Base-by-base conservation (phyloP, 2,329 filamentous ascomycete species). In the Fusarium brevicatenulatum region DNA sequence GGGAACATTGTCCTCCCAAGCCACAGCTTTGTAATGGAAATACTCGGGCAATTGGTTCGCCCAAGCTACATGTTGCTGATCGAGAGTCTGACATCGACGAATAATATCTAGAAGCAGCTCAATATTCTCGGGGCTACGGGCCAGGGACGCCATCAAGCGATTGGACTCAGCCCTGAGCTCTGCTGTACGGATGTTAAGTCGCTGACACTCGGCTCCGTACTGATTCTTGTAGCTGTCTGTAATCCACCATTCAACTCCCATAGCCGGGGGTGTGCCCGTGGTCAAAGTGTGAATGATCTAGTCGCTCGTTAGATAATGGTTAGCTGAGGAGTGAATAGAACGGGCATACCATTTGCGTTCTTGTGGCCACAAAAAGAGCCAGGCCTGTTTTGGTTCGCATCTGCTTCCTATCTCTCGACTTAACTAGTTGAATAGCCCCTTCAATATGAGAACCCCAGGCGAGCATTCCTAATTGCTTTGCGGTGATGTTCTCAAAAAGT, bases 371-470 rank as follows among this genome's bases (percentile, higher is more conserved):
- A 76, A 91, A 91, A 19, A 91, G 83, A 62, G 85, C 83, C 37
- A 87, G 78, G 1, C 89, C 90, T 5, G 84, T 81, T 77, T 85
- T 86, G 19, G 87, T 89, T 46, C 82, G 81, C 15, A 90, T 77
- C 73, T 90, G 88, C 70, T 87, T 85, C 73, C 84, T 86, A 9
- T 89, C 88, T 50, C 90, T 85, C 15, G 86, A 84, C 77, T 87
- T 89, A 59, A 90, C 87, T 4, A 91, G 82, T 71, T 89, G 86
- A 37, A 91, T 86, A n/a, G 90, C 90, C 7, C 89, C 90, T 67
- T 91, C 87, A n/a, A 89, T 86, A 73, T 91, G 90, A 15, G 89
- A 89, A 8, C 88, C 88, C 90, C 90, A 91, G 4, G 89, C 88
- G 62, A 86, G 81, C 77, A 87, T 86, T 39, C 85, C 87, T 55